phyloP scores from a whole-genome alignment of 139 green algal genomes.

The Coccomyxa sp. region DNA sequence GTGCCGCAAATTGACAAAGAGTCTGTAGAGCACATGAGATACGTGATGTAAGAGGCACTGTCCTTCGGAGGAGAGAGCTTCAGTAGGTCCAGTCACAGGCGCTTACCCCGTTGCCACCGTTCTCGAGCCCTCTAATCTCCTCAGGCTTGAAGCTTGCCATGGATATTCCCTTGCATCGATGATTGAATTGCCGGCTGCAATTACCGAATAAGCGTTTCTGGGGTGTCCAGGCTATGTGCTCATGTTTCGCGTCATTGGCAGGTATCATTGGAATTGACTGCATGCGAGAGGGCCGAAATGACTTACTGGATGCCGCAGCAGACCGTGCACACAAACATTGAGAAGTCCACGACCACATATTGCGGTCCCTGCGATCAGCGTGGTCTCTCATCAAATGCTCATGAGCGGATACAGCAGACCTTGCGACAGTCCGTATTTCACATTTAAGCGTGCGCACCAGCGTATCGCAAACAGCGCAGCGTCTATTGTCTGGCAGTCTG shows the following conservation, averaged over 20 bases:
- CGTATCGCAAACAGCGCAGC: constrained; percentile 54
- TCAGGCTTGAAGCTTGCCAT: constrained; percentile 75
- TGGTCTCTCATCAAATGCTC: too few species aligned
- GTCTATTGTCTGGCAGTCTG: constrained; percentile 34
- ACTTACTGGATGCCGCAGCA: constrained; percentile 83
- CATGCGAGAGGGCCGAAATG: background rate
- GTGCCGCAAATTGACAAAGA: background rate
- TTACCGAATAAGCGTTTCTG: background rate
- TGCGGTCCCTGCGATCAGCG: constrained; percentile 58
- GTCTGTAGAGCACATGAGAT: background rate
- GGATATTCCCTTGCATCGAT: constrained; percentile 76
- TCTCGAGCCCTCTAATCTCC: constrained; percentile 55
- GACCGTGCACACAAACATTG: constrained; percentile 73
- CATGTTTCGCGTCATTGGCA: background rate
- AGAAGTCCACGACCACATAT: constrained; percentile 68
- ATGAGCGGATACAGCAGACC: background rate
- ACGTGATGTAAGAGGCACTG: background rate
- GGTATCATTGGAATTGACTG: background rate
- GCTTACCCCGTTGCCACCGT: constrained; percentile 68
- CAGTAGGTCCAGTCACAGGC: too few species aligned
- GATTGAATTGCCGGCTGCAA: constrained; percentile 70
- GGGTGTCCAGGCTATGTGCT: background rate
- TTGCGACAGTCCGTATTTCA: too few species aligned
- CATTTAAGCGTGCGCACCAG: too few species aligned
- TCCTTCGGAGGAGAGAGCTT: background rate